Percentiles rank a stretch among this genome's conserved stretches.
Conservation (phyloP, 2,329 filamentous ascomycete species). For the Aureobasidium lini region DNA sequence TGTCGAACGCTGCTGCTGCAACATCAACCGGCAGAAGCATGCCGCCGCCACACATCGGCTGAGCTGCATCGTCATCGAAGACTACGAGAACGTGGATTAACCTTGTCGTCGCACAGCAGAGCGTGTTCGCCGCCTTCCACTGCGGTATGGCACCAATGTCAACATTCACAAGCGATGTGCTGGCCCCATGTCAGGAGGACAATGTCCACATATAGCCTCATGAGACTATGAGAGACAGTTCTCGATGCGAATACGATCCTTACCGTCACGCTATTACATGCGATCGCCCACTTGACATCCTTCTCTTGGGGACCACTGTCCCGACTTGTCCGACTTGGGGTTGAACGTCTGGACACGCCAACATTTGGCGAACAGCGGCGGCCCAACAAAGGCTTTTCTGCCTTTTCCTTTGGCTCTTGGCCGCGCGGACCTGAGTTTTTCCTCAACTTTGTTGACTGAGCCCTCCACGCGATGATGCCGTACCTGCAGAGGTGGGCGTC, state of each 20-base stretch:
- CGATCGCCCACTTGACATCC: constrained; percentile 1
- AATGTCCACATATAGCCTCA: constrained; percentile 3
- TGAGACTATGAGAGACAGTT: not conserved
- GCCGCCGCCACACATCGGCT: constrained; percentile 10
- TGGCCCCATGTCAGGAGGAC: constrained; percentile 3
- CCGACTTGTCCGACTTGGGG: constrained; percentile 6
- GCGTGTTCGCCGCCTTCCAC: not conserved
- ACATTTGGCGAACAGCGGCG: constrained; percentile 4
- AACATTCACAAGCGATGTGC: not conserved
- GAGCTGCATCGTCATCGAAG: constrained; percentile 7
- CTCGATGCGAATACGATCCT: constrained; percentile 6
- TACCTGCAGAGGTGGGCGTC: constrained; percentile 11
- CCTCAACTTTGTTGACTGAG: not conserved
- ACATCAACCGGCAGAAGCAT: constrained; percentile 1
- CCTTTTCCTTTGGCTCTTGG: not conserved
- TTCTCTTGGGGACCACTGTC: not conserved
- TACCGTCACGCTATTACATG: constrained; percentile 7
- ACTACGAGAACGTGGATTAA: constrained; percentile 7
- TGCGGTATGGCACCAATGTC: not conserved
- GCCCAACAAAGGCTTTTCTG: constrained; percentile 10
- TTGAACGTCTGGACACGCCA: not conserved
- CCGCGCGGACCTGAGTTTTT: constrained; percentile 10
- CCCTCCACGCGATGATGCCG: constrained; percentile 8
- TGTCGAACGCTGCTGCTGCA: constrained; percentile 7
- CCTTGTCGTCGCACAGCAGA: constrained; percentile 5